Conservation (phyloP, 2,329 filamentous ascomycete species). For the Cladorrhinum sp. region DNA sequence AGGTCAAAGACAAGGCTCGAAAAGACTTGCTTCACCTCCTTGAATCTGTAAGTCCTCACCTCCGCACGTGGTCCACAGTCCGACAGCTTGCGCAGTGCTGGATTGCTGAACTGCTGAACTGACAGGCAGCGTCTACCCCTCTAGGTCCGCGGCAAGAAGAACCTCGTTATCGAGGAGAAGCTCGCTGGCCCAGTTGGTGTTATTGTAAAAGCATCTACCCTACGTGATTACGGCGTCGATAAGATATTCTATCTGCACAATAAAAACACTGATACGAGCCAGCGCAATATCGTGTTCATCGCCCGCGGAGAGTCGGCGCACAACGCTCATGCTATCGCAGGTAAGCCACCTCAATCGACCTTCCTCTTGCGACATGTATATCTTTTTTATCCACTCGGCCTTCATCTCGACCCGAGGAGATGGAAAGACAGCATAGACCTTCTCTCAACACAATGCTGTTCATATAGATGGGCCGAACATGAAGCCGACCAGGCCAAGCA, state of each 20-base stretch:
- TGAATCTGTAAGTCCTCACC: constrained; percentile 74
- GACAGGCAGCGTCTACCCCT: constrained; percentile 19
- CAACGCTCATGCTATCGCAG: constrained; percentile 81
- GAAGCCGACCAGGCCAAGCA: constrained; percentile 22
- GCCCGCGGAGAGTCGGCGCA: constrained; percentile 84
- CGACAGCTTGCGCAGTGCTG: constrained; percentile 4
- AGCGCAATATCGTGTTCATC: constrained; percentile 93
- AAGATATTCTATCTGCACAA: constrained; percentile 98
- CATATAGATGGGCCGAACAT: constrained; percentile 18
- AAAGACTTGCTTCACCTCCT: constrained; percentile 88
- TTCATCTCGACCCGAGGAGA: constrained; percentile 5
- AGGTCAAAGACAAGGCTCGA: constrained; percentile 76
- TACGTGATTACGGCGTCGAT: constrained; percentile 96
- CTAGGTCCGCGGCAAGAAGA: constrained; percentile 98
- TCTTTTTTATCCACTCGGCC: not conserved
- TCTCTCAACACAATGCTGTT: constrained; percentile 23
- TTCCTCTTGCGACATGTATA: not conserved
- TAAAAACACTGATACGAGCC: constrained; percentile 87
- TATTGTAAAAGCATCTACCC: constrained; percentile 90
- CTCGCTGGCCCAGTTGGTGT: constrained; percentile 86
- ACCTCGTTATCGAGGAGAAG: constrained; percentile 86
- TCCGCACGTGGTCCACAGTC: not conserved
- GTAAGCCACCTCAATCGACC: constrained; percentile 50
- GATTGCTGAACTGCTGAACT: constrained; percentile 24
- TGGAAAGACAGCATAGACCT: constrained; percentile 29